Evolutionary conservation across 1,284 basidiomycete species (phyloP).

Genomic region (Sparassis latifolia): DNA sequence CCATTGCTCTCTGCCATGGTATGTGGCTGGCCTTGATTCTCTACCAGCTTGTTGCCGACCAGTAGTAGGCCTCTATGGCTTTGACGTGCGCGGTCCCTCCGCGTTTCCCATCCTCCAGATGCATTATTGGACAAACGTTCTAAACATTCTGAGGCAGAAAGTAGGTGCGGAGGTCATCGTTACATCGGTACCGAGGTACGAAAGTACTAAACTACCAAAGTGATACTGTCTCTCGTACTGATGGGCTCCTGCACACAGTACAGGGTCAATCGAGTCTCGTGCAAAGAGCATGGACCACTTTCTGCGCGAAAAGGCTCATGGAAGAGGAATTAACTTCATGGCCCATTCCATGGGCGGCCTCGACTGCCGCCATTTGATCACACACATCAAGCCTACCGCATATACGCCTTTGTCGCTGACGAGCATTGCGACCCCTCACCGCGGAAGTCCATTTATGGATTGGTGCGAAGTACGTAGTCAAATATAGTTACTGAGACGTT

Average conservation of each 20-base stretch:
- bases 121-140: slow-evolving; percentile 94
- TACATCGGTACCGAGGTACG: slow-evolving; percentile 90
- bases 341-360: slow-evolving; percentile 98
- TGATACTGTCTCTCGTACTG: background rate
- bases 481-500: background rate
- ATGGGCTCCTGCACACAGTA: slow-evolving; percentile 40
- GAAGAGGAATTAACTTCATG: slow-evolving; percentile 82
- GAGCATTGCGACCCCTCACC: slow-evolving; percentile 90
- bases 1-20: slow-evolving; percentile 96
- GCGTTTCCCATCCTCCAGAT: slow-evolving; percentile 76
- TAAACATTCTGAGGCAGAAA: slow-evolving; percentile 76
- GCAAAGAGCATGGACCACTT: slow-evolving; percentile 76
- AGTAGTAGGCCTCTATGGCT: slow-evolving; percentile 83
- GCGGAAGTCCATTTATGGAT: slow-evolving; percentile 98
- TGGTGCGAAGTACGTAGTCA: slow-evolving; percentile 77
- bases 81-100: slow-evolving; percentile 78
- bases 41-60: slow-evolving; percentile 7
- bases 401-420: slow-evolving; percentile 89
- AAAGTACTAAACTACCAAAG: slow-evolving; percentile 2
- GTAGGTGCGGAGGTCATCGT: slow-evolving; percentile 92
- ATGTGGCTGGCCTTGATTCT: slow-evolving; percentile 20
- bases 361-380: slow-evolving; percentile 90
- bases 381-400: slow-evolving; percentile 75
- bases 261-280: slow-evolving; percentile 85
- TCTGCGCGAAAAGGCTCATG: slow-evolving; percentile 62